A percentile compares a stretch with the other conserved stretches of the same genome.
These are phyloP conservation scores for Colletotrichum chrysophilum DNA, from an alignment of 2,329 filamentous ascomycete species.

Conservation along the genomic window DNA sequence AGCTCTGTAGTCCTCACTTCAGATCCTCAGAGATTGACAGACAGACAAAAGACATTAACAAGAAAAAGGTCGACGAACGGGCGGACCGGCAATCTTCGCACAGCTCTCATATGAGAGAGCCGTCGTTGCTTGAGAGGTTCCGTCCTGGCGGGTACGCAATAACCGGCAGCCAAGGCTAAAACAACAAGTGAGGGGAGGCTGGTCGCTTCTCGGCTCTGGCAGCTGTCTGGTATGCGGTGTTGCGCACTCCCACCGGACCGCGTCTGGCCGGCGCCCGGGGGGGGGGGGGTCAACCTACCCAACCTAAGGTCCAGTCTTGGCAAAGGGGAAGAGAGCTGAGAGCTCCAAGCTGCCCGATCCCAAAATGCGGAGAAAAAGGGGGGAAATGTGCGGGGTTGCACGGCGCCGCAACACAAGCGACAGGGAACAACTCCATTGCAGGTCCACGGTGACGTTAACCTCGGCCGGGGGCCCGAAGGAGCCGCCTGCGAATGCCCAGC, in stretches of 20 bases:
- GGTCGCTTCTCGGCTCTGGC: background rate
- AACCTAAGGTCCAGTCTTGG: background rate
- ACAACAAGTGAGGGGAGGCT: background rate
- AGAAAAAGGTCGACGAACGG: background rate
- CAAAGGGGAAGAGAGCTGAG: background rate
- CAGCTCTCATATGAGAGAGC: background rate
- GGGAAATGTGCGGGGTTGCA: conserved; percentile 8
- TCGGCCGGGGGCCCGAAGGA: background rate
- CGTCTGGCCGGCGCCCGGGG: background rate
- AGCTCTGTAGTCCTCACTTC: background rate
- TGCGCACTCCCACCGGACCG: background rate
- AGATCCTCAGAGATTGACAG: background rate
- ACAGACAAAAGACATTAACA: background rate
- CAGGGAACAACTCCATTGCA: conserved; percentile 6
- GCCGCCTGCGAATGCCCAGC: background rate
- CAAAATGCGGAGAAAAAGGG: conserved; percentile 18
- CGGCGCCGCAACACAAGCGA: background rate
- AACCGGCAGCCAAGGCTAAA: background rate
- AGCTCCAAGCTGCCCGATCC: background rate
- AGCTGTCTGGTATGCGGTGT: background rate
- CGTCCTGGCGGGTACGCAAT: background rate
- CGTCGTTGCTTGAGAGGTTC: background rate
- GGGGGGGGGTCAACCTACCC: background rate
- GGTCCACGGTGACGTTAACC: background rate
- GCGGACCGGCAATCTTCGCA: background rate